Evolutionary conservation across 1,284 basidiomycete genomes (phyloP).

Genomic region (Heterobasidion parviporum): DNA sequence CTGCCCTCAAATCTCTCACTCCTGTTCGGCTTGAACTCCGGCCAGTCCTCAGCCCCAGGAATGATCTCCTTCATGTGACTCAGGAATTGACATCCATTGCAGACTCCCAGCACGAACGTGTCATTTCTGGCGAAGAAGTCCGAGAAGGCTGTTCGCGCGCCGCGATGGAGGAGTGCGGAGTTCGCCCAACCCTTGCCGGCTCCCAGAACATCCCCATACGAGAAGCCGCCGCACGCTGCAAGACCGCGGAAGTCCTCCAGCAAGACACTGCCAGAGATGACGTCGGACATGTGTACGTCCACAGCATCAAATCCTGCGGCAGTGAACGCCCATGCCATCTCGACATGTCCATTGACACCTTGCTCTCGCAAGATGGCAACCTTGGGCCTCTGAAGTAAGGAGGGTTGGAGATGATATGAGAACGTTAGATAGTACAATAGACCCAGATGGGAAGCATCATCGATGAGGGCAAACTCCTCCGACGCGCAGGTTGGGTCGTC

Average conservation of each 20-base stretch:
- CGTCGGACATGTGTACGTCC: constrained; percentile 98
- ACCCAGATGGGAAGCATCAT: constrained; percentile 49
- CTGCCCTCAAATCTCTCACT: constrained; percentile 91
- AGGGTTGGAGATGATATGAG: constrained; percentile 30
- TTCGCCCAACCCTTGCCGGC: constrained; percentile 98
- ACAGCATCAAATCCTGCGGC: constrained; percentile 90
- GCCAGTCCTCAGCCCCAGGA: constrained; percentile 84
- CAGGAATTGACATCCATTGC: constrained; percentile 98
- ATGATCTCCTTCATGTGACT: constrained; percentile 83
- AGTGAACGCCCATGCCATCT: constrained; percentile 98
- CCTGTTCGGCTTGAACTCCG: constrained; percentile 84
- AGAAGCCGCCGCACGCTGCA: constrained; percentile 97
- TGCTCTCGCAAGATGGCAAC: constrained; percentile 97
- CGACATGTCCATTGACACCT: constrained; percentile 95
- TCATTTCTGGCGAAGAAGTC: constrained; percentile 75
- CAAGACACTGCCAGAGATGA: constrained; percentile 64
- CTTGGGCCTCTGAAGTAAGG: constrained; percentile 56
- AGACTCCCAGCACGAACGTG: constrained; percentile 91
- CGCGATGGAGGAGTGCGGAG: constrained; percentile 78
- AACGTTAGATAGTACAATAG: constrained; percentile 76
- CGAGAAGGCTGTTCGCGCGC: constrained; percentile 69
- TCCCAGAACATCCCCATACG: constrained; percentile 96
- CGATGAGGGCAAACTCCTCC: constrained; percentile 81
- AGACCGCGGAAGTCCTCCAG: constrained; percentile 77
- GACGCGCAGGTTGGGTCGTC: constrained; percentile 77